Conservation (phyloP, 106 monocot genomes). For the Acanthochlamys bracteata region DNA sequence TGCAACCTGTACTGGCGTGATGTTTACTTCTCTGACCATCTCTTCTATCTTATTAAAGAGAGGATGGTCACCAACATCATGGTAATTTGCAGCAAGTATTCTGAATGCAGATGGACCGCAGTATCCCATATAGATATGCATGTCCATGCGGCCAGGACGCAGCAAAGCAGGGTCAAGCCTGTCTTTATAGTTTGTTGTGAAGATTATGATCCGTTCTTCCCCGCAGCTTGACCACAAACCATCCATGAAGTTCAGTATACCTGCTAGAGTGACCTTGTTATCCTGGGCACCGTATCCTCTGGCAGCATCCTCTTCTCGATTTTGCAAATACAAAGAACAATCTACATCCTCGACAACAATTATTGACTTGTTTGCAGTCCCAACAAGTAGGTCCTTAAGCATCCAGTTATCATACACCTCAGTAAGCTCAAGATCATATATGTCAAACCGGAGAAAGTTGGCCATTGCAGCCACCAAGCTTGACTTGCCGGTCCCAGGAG, state of each 20-base stretch:
- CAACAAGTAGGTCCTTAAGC: slow-evolving; percentile 1
- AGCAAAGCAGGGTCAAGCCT: slow-evolving; percentile 22
- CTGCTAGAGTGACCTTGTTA: slow-evolving; percentile 14
- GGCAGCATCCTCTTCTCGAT: slow-evolving; percentile 1
- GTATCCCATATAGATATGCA: slow-evolving; percentile 21
- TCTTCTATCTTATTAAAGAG: slow-evolving; percentile 15
- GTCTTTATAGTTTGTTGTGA: slow-evolving; percentile 24
- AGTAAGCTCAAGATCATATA: slow-evolving; percentile 22
- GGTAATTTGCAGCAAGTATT: slow-evolving; percentile 16
- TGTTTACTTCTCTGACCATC: slow-evolving; percentile 16
- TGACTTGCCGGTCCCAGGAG: slow-evolving; percentile 32
- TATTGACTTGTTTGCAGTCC: slow-evolving; percentile 9
- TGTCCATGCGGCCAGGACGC: slow-evolving; percentile 24
- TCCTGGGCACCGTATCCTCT: background rate
- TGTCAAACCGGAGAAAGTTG: slow-evolving; percentile 18
- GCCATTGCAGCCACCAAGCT: slow-evolving; percentile 29
- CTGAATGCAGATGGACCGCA: slow-evolving; percentile 9
- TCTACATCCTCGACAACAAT: slow-evolving; percentile 29
- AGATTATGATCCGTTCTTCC: slow-evolving; percentile 18
- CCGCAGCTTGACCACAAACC: slow-evolving; percentile 20
- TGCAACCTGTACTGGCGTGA: slow-evolving; percentile 19
- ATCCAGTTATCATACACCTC: background rate
- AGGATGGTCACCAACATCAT: slow-evolving; percentile 12
- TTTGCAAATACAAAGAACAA: slow-evolving; percentile 4
- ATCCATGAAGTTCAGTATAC: slow-evolving; percentile 16